These are phyloP conservation scores for Microthlaspi erraticum DNA, from an alignment of 345 rosid genomes.

Conservation along the genomic window DNA sequence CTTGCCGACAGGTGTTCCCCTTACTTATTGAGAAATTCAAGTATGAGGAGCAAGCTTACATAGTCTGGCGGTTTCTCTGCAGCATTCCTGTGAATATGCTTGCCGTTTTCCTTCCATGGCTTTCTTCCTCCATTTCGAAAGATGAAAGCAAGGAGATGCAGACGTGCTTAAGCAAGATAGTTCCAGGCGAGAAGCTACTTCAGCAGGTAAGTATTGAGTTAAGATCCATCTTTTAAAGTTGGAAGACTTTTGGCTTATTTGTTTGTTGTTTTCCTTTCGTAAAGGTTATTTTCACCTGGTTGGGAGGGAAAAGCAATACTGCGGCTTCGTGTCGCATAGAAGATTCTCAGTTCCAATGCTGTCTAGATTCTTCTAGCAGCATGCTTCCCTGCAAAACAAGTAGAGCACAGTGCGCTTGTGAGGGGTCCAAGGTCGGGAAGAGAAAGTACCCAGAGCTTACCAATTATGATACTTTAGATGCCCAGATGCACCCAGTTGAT, in stretches of 20 bases:
- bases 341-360: conserved; percentile 45
- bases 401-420: conserved; percentile 54
- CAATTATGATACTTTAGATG: conserved; percentile 44
- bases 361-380: conserved; percentile 50
- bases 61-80: conserved; percentile 92
- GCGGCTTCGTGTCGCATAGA: conserved; percentile 42
- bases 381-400: conserved; percentile 47
- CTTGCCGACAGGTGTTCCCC: conserved; percentile 68
- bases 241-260: conserved; percentile 26
- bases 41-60: conserved; percentile 82
- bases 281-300: conserved; percentile 87
- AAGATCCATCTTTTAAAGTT: conserved; percentile 20
- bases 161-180: conserved; percentile 72
- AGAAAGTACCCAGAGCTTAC: conserved; percentile 67
- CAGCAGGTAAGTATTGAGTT: conserved; percentile 58
- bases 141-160: conserved; percentile 79
- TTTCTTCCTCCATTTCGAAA: conserved; percentile 70
- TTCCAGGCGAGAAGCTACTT: conserved; percentile 81
- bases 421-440: conserved; percentile 64
- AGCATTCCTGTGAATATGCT: conserved; percentile 93
- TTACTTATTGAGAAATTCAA: conserved; percentile 81
- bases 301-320: conserved; percentile 52
- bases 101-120: conserved; percentile 88
- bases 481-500: conserved; percentile 63
- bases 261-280: conserved; percentile 26